Conservation (phyloP, 2,329 filamentous ascomycete genomes). For the Exutisphaerella laricina region DNA sequence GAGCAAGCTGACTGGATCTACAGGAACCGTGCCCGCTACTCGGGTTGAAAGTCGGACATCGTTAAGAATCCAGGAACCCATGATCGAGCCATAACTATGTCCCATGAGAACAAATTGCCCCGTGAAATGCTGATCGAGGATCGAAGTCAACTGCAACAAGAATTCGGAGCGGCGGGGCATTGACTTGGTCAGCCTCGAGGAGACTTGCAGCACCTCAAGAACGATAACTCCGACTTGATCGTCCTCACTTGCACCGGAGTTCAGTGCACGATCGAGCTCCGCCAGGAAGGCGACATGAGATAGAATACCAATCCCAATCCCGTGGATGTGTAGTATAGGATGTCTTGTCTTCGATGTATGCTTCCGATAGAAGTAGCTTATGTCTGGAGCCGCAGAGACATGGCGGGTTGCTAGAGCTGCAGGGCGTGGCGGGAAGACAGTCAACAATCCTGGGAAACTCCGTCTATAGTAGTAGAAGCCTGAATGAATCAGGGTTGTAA, state of each 20-base stretch:
- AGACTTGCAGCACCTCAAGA: conserved; percentile 61
- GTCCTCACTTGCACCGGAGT: conserved; percentile 25
- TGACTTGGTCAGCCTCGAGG: conserved; percentile 54
- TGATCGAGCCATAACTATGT: conserved; percentile 58
- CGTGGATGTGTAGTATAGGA: conserved; percentile 64
- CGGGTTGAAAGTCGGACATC: conserved; percentile 40
- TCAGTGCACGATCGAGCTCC: conserved; percentile 41
- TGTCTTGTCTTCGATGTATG: conserved; percentile 54
- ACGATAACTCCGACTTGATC: conserved; percentile 58
- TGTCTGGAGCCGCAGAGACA: conserved; percentile 44
- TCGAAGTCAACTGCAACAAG: conserved; percentile 50
- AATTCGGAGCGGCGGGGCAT: conserved; percentile 51
- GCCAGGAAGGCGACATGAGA: conserved; percentile 56
- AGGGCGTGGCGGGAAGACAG: conserved; percentile 55
- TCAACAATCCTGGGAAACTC: conserved; percentile 34
- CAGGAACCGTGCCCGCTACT: conserved; percentile 48
- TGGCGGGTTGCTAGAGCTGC: conserved; percentile 44
- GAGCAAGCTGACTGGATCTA: conserved; percentile 62
- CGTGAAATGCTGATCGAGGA: conserved; percentile 55
- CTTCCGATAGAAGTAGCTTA: conserved; percentile 62
- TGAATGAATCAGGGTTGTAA: conserved; percentile 20
- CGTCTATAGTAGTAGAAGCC: conserved; percentile 26
- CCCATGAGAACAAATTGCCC: conserved; percentile 57
- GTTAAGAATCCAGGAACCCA: conserved; percentile 58
- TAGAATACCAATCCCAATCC: conserved; percentile 61